Evolutionary conservation across 169 alveolate species (phyloP), one percentile per base, ranked within the genome.

Genomic region (Theileria annulata): DNA sequence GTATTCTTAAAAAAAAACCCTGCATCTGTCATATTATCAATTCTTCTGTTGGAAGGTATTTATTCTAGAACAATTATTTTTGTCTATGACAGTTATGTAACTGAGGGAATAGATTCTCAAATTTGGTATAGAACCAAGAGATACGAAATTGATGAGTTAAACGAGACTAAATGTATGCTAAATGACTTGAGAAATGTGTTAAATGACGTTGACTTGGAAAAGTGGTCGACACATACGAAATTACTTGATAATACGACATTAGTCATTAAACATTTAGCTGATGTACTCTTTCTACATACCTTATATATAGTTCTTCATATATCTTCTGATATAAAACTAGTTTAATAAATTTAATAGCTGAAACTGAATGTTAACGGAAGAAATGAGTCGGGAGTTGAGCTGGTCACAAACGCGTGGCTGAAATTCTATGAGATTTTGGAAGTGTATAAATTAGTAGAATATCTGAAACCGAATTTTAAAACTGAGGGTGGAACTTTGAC

Each of bases 341-440:
- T 77, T 13, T 42, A 54, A 13, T 80, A 60, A 54, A 68, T 73
- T 35, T n/a, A 70, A 15, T 79, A 72, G 73, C 19, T 75, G 19
- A 77, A 37, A 19, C 51, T 80, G 0, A 68, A 66, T 19, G 86
- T 82, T 17, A 82, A 82, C 42, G 89, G 89, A 27, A 27, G 75
- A 33, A 58, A 35, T n/a, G 89, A 82, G 67, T 80, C 75, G n/a
- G 90, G 92, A 33, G 88, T 87, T 17, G 94, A 89, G 67, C 68
- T 89, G 15, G 86, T 85, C 9, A 89, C 94, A 12, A 87, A 88
- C 37, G 94, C 93, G 12, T 89, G 94, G 94, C 75, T 86, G 8
- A 89, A 89, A 79, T 35, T 89, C 23, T 89, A 87, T 56, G 94
- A 89, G 58, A 89, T 89, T 27, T 86, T 89, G 64, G 87, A 82